Conservation (phyloP, 129 eudicot species). For the Ambrosia artemisiifolia region DNA sequence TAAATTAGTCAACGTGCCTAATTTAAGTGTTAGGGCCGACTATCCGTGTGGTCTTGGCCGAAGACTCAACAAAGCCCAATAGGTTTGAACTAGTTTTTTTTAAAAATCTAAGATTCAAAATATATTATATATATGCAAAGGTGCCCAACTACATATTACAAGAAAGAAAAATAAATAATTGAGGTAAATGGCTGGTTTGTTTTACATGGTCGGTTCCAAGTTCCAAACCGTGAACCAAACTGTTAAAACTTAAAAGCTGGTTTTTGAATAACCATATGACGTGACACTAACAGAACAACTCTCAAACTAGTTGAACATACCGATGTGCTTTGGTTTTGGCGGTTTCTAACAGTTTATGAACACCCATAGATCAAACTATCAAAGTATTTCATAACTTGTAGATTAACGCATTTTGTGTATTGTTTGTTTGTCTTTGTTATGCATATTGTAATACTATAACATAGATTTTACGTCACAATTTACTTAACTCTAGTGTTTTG, state of each 20-base stretch:
- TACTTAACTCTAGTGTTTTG: not conserved
- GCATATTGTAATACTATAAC: not conserved
- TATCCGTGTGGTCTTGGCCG: too few relatives aligned
- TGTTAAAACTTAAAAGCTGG: not conserved
- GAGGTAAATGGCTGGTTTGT: not conserved
- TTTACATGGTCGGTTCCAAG: not conserved
- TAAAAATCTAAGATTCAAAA: not conserved
- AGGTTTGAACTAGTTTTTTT: not conserved
- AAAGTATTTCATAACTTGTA: not conserved
- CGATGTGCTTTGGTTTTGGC: not conserved
- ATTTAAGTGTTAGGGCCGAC: too few relatives aligned
- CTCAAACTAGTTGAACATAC: not conserved
- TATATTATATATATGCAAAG: too few relatives aligned
- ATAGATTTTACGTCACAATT: not conserved
- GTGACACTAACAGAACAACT: too few relatives aligned
- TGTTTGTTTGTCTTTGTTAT: not conserved
- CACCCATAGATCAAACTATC: not conserved
- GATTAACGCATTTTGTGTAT: not conserved
- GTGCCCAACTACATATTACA: not conserved
- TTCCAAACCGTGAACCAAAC: not conserved
- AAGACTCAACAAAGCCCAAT: too few relatives aligned
- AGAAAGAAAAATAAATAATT: not conserved
- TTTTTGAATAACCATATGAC: too few relatives aligned
- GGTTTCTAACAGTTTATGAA: not conserved
- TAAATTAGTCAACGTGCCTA: too few relatives aligned